Base-by-base conservation (phyloP, 495 filamentous ascomycete species). In the Amniculicola lignicola region DNA sequence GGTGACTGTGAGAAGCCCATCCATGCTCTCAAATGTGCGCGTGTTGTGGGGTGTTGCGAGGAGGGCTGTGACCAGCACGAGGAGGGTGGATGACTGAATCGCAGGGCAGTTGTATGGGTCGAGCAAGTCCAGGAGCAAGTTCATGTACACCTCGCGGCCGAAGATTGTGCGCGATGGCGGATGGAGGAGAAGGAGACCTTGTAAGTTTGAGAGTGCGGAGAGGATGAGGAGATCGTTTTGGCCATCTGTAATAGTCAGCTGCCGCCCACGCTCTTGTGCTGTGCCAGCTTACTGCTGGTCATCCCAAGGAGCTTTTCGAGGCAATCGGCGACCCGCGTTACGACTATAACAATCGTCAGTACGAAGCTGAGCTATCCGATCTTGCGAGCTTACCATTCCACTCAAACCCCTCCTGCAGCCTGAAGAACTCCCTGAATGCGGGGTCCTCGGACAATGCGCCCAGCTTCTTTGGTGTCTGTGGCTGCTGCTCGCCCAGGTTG, bases 391-490 rank as follows among this genome's bases (percentile, higher is more conserved):
- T 68, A 88, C 85, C 82, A 72, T 98, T 98, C 88, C 91, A 98
- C 72, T 96, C 88, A 71, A 98, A 98, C 10, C 92, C 86, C 64
- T 95, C 92, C 69, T 98, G 93, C 45, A 97, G 69, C 65, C 95
- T 89, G 75, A 95, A 95, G 73, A 97, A 98, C 69, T 97, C 93
- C 46, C 88, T 76, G 66, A 96, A 98, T 9, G 92, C 93, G 22
- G 87, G 90, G 70, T 98, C 93, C 60, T 86, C 82, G 50, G 77
- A 77, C 61, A 96, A 71, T 42, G 88, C 82, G 31, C 72, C 73
- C 39, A 95, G 75, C 18, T 75, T 75, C 71, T 92, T 63, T 58
- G 67, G 49, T 15, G 54, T 18, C 29, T 47, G 49, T 18, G 25
- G 35, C 22, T 7, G 11, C 40, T 60, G 42, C 19, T 63, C 52